Base-by-base conservation (phyloP, 768 basidiomycete genomes). In the Mycena polygramma region DNA sequence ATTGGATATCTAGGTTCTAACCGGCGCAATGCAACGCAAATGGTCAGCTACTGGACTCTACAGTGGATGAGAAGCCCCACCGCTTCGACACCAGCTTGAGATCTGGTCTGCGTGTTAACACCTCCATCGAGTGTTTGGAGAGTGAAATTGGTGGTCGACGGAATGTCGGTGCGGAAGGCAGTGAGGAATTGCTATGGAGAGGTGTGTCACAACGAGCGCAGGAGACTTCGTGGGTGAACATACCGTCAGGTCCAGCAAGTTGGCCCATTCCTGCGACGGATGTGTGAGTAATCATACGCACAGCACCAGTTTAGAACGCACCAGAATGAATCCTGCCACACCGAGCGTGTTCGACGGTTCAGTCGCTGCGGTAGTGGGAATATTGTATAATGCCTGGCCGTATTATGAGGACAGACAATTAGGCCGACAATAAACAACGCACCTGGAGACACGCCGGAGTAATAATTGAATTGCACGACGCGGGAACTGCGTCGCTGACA, bases 71-170 rank as follows among this genome's bases (percentile, higher is more conserved):
- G 30, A n/a, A 5, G 9, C 72, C 77, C 26, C 37, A 78, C 77
- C 3, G 78, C 77, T 52, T 79, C 78, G 35, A 71, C 48, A 11
- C 77, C 77, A 7, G 78, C 30, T 13, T 45, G 17, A 3, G 30
- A 30, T 6, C 30, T 2, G 3, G 0, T 39, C 45, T 68, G 59
- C n/a, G 76, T 58, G 66, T 78, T 78, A 2, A 20, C 20, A 3
- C 77, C 78, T 19, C 75, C 78, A 61, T 79, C 77, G 35, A 78
- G 61, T 14, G 72, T 69, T 53, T 77, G 48, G 9, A 74, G 36
- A 6, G 70, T 22, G 6, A 30, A 30, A 6, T 30, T 30, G 3
- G 30, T 75, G n/a, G 73, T 17, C 2, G 57, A 43, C 36, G 26
- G 9, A 3, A 77, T 66, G 46, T 79, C 77, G 0, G 68, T 64